Conservation (phyloP, 73 alveolate genomes). For the Paramecium bursaria region DNA sequence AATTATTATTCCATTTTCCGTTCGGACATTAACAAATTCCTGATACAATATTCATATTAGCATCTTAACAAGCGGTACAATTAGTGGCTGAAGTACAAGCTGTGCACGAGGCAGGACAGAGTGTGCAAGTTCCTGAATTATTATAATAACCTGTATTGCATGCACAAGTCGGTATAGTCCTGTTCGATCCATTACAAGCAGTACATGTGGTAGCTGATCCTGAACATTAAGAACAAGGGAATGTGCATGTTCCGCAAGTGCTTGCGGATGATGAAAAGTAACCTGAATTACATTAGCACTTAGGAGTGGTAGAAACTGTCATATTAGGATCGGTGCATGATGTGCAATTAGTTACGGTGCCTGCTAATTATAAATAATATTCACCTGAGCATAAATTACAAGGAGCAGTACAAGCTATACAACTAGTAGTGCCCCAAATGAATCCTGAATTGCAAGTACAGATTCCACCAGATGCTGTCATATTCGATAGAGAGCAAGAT, state of each 20-base stretch:
- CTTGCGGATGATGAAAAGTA: not conserved
- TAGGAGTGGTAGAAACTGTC: not conserved
- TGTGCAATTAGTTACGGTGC: not conserved
- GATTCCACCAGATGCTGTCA: no score
- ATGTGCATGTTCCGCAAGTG: not conserved
- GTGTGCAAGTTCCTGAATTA: not conserved
- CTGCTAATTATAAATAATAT: no score
- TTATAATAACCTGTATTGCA: constrained; percentile 38
- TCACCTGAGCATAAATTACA: no score
- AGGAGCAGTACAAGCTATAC: no score
- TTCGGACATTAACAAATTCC: no score
- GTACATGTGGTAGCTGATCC: constrained; percentile 5
- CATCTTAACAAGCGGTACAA: no score
- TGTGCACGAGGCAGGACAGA: not conserved
- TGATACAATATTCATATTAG: no score
- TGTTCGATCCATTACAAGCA: not conserved
- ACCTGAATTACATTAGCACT: not conserved
- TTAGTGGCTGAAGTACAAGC: not conserved
- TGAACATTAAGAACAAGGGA: not conserved
- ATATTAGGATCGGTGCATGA: not conserved
- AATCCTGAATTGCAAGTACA: no score
- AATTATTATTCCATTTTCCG: no score
- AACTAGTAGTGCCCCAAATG: no score
- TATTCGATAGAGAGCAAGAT: no score
- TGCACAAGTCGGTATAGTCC: not conserved